These are phyloP conservation scores for Populus ilicifolia DNA, from an alignment of 345 rosid genomes.

Conservation along the genomic window DNA sequence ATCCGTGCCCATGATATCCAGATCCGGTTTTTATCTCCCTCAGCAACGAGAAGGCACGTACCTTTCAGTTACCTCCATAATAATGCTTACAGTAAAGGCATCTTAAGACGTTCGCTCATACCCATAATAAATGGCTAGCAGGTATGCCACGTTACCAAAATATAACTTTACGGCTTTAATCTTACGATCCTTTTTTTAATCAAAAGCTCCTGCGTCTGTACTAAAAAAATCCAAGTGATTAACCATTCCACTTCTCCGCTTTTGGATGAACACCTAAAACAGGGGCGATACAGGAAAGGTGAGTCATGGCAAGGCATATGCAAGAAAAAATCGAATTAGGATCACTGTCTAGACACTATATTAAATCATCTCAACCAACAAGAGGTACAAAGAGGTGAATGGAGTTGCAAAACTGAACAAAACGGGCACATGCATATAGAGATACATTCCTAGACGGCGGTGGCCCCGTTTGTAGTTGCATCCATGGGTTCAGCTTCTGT, in stretches of 20 bases:
- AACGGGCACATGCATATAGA: background rate
- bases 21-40: too few species aligned
- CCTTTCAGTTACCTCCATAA: too few species aligned
- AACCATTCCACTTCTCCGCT: background rate
- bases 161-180: too few species aligned
- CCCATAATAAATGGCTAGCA: too few species aligned
- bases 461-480: constrained; percentile 42
- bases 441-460: constrained; percentile 34
- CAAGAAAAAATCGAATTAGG: background rate
- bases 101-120: too few species aligned
- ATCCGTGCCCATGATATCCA: too few species aligned
- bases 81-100: too few species aligned
- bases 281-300: background rate
- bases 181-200: too few species aligned
- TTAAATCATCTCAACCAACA: constrained; percentile 26
- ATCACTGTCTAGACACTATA: constrained; percentile 31
- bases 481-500: constrained; percentile 65
- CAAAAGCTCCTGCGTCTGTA: too few species aligned
- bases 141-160: too few species aligned
- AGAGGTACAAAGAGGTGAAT: constrained; percentile 27
- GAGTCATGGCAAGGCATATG: background rate
- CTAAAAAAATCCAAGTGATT: too few species aligned
- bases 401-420: constrained; percentile 51
- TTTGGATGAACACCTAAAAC: background rate
- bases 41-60: too few species aligned